A percentile compares a stretch with the other conserved stretches of the same genome.
These are phyloP conservation scores for Colletotrichum coccodes DNA, from an alignment of 2,329 filamentous ascomycete genomes.

Conservation along the genomic window DNA sequence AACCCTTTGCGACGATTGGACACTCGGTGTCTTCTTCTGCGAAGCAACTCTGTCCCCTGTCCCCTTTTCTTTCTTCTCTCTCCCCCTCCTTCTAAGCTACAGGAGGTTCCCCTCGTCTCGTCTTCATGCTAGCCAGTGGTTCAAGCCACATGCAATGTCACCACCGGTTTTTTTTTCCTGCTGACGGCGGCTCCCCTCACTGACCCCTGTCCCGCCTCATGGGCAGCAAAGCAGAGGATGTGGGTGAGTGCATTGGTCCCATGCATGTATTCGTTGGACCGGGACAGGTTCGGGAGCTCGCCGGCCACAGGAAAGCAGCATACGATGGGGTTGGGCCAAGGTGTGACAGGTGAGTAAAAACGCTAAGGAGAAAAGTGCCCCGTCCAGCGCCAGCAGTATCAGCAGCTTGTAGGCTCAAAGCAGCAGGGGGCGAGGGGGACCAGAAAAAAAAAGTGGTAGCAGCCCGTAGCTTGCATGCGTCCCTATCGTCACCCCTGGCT, in stretches of 20 bases:
- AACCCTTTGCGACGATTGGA: background rate
- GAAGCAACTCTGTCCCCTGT: background rate
- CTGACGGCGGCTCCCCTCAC: background rate
- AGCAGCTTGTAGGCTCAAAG: background rate
- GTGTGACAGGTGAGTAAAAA: background rate
- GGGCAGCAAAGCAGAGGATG: background rate
- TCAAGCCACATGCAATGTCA: conserved; percentile 12
- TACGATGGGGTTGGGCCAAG: background rate
- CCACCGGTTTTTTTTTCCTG: background rate
- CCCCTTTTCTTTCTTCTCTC: background rate
- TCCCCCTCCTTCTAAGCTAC: background rate
- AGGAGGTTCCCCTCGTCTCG: background rate
- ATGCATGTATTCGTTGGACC: background rate
- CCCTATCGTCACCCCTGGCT: conserved; percentile 21
- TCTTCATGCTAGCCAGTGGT: background rate
- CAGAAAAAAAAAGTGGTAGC: background rate
- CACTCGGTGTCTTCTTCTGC: background rate
- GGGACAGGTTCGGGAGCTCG: background rate
- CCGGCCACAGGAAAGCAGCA: background rate
- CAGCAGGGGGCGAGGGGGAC: background rate
- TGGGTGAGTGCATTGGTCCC: background rate
- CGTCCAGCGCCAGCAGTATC: background rate
- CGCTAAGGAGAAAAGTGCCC: background rate
- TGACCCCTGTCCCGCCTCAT: background rate
- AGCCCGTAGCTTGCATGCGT: conserved; percentile 17